phyloP scores from a whole-genome alignment of 129 eudicot species.

The Tanacetum coccineum region DNA sequence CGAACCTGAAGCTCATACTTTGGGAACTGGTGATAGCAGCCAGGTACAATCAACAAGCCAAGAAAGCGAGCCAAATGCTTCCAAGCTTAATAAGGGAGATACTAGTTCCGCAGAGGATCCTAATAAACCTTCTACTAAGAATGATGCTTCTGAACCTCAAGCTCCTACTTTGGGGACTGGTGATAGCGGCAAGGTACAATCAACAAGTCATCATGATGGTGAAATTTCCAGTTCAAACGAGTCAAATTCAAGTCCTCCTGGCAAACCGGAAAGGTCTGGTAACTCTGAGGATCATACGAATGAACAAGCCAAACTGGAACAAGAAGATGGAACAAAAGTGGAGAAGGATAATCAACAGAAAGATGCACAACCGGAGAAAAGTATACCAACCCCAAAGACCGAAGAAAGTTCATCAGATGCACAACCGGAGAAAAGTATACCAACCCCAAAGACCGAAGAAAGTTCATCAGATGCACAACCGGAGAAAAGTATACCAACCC shows the following conservation, averaged over 20 bases:
- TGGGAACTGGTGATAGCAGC: too few relatives aligned
- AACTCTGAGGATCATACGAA: conserved; percentile 24
- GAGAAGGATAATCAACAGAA: conserved; percentile 26
- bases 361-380: conserved; percentile 25
- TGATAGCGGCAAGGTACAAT: neutral
- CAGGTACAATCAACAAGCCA: neutral
- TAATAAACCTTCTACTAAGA: too few relatives aligned
- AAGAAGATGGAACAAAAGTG: conserved; percentile 26
- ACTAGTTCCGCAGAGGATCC: too few relatives aligned
- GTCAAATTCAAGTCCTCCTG: conserved; percentile 33
- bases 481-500: conserved; percentile 24
- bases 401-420: conserved; percentile 40
- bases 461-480: conserved; percentile 6
- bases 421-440: conserved; percentile 26
- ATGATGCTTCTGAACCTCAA: too few relatives aligned
- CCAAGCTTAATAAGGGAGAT: too few relatives aligned
- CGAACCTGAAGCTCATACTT: too few relatives aligned
- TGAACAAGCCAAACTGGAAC: conserved; percentile 31
- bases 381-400: conserved; percentile 22
- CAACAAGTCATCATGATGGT: too few relatives aligned
- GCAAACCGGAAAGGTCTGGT: conserved; percentile 28
- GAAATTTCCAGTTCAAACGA: too few relatives aligned
- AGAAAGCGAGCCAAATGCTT: conserved; percentile 15
- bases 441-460: conserved; percentile 38
- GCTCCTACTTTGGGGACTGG: too few relatives aligned